phyloP scores from a whole-genome alignment of 164 flowering plant species.

The Tetracentron sinense region DNA sequence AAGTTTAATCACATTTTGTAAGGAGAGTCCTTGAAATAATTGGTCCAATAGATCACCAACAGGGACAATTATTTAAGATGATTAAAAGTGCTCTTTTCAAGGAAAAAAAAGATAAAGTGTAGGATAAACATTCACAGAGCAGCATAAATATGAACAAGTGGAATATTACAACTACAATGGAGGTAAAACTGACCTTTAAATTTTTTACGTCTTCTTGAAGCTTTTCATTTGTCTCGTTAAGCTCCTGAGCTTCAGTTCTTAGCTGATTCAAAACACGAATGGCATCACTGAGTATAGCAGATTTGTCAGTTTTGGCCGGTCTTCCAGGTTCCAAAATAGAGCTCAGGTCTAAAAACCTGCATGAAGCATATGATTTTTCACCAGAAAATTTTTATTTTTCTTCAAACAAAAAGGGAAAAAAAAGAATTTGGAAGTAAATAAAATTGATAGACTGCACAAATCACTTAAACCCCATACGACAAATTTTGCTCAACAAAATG shows the following conservation, averaged over 20 bases:
- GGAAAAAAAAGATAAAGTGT: too few species aligned
- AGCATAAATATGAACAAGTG: too few species aligned
- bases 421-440: neutral
- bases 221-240: slow-evolving; percentile 36
- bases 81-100: too few species aligned
- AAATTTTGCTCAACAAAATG: too few species aligned
- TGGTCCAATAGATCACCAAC: neutral
- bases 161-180: neutral
- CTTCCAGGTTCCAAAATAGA: slow-evolving; percentile 49
- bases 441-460: neutral
- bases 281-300: slow-evolving; percentile 48
- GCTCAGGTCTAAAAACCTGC: slow-evolving; percentile 49
- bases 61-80: neutral
- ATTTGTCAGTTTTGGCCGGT: slow-evolving; percentile 47
- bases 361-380: slow-evolving; percentile 3
- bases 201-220: slow-evolving; percentile 41
- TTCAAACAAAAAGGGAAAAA: slow-evolving; percentile 1
- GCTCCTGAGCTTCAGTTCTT: slow-evolving; percentile 40
- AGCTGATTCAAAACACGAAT: slow-evolving; percentile 44
- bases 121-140: too few species aligned
- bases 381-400: neutral
- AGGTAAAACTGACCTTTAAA: slow-evolving; percentile 35
- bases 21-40: too few species aligned
- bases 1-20: neutral
- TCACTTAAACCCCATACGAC: neutral